Percentiles rank a stretch among this genome's conserved stretches.
Evolutionary conservation across 2,329 filamentous ascomycete species (phyloP).

Genomic region (Phaeosphaeria sp.): DNA sequence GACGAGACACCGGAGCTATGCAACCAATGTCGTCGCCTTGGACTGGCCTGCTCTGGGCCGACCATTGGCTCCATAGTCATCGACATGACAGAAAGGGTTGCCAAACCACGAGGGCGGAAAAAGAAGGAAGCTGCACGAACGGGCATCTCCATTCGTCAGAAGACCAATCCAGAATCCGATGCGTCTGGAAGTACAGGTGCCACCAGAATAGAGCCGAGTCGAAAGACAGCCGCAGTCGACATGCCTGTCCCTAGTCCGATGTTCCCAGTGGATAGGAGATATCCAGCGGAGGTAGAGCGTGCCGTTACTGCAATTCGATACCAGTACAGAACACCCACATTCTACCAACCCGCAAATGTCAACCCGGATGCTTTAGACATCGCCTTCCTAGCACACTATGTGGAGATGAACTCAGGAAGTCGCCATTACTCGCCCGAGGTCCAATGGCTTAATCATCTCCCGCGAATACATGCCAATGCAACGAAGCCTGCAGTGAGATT

Average conservation of each 20-base stretch:
- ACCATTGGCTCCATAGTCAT: slow-evolving; percentile 43
- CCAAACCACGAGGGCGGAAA: slow-evolving; percentile 33
- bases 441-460: slow-evolving; percentile 36
- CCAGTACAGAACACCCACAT: slow-evolving; percentile 29
- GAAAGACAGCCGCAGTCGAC: slow-evolving; percentile 1
- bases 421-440: slow-evolving; percentile 25
- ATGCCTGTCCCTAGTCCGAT: slow-evolving; percentile 1
- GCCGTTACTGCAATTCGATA: slow-evolving; percentile 30
- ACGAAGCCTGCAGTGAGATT: slow-evolving; percentile 33
- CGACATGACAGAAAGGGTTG: slow-evolving; percentile 39
- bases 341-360: slow-evolving; percentile 33
- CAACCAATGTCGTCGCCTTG: slow-evolving; percentile 36
- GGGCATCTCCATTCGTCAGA: not conserved
- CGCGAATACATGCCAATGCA: slow-evolving; percentile 22
- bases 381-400: slow-evolving; percentile 39
- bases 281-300: slow-evolving; percentile 20
- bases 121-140: slow-evolving; percentile 20
- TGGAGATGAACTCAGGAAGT: slow-evolving; percentile 32
- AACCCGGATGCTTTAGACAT: slow-evolving; percentile 31
- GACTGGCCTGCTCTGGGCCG: slow-evolving; percentile 38
- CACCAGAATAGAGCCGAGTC: not conserved
- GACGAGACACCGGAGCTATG: slow-evolving; percentile 40
- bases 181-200: not conserved
- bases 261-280: slow-evolving; percentile 1
- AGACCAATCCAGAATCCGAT: not conserved